A percentile compares a stretch with the other conserved stretches of the same genome.
Evolutionary conservation across 805 yeast genomes (phyloP).

Genomic region (Teunomyces atbi): DNA sequence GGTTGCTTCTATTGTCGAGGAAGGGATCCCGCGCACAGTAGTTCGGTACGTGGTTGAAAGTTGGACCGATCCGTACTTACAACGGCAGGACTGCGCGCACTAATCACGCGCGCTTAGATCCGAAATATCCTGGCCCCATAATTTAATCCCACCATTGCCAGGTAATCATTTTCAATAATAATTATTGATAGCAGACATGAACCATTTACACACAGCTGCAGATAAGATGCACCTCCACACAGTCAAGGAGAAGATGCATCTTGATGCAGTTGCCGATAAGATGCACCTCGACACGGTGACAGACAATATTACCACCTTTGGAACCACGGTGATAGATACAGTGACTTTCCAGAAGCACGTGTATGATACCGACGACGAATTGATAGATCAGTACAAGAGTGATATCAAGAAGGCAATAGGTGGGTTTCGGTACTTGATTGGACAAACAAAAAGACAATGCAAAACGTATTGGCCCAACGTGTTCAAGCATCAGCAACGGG

Average conservation of each 20-base stretch:
- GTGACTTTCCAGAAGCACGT: conserved; percentile 4
- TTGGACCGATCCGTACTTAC: neutral
- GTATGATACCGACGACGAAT: conserved; percentile 17
- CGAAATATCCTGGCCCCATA: conserved; percentile 4
- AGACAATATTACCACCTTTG: conserved; percentile 11
- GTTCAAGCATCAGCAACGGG: conserved; percentile 31
- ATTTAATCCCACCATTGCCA: conserved; percentile 1
- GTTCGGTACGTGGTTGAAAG: too few relatives aligned
- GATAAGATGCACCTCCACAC: conserved; percentile 1
- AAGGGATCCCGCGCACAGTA: too few relatives aligned
- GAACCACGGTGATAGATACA: conserved; percentile 10
- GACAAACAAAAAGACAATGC: conserved; percentile 25
- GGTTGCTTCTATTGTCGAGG: too few relatives aligned
- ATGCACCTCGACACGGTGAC: conserved; percentile 3
- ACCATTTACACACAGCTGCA: conserved; percentile 3
- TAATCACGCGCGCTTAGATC: conserved; percentile 2
- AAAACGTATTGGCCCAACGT: conserved; percentile 25
- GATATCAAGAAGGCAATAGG: conserved; percentile 26
- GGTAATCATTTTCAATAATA: neutral
- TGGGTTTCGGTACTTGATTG: conserved; percentile 41
- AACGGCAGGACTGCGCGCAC: neutral
- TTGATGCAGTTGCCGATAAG: conserved; percentile 1
- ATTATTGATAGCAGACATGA: neutral
- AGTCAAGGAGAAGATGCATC: conserved; percentile 1
- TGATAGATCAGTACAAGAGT: conserved; percentile 13